Evolutionary conservation across 768 basidiomycete genomes (phyloP).

Genomic region (Mycena crocata): DNA sequence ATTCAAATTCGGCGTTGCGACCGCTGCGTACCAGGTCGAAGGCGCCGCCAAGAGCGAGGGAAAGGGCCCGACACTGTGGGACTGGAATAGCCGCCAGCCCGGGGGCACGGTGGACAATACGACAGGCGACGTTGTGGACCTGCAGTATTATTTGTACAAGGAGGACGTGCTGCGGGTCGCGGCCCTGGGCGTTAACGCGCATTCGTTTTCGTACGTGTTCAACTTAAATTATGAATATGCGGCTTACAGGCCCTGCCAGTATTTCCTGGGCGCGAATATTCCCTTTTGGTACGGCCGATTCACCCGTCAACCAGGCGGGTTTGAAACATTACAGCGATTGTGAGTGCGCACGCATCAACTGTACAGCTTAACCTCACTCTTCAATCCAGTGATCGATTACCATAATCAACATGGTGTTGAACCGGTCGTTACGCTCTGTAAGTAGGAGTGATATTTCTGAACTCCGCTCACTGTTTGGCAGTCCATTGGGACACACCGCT

Average conservation of each 20-base stretch:
- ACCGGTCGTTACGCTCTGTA: slow-evolving; percentile 64
- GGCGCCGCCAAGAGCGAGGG: slow-evolving; percentile 63
- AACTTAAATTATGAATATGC: neutral
- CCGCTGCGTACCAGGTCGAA: slow-evolving; percentile 66
- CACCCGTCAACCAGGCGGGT: slow-evolving; percentile 61
- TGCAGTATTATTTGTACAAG: slow-evolving; percentile 66
- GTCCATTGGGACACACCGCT: slow-evolving; percentile 65
- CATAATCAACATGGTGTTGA: slow-evolving; percentile 54
- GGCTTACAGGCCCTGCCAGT: slow-evolving; percentile 36
- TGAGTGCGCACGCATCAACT: slow-evolving; percentile 32
- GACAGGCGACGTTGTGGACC: slow-evolving; percentile 61
- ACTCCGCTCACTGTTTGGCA: slow-evolving; percentile 27
- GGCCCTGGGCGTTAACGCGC: slow-evolving; percentile 62
- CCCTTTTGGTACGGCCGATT: slow-evolving; percentile 61
- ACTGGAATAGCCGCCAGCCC: slow-evolving; percentile 61
- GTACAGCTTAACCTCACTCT: neutral
- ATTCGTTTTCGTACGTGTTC: slow-evolving; percentile 60
- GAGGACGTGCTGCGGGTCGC: slow-evolving; percentile 62
- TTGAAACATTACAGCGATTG: slow-evolving; percentile 59
- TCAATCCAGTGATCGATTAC: slow-evolving; percentile 55
- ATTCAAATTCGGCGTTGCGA: slow-evolving; percentile 65
- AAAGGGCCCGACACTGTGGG: slow-evolving; percentile 61
- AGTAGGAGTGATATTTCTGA: slow-evolving; percentile 23
- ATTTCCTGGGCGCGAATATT: slow-evolving; percentile 65
- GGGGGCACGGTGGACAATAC: slow-evolving; percentile 56